A percentile compares a stretch with the other conserved stretches of the same genome.
Conservation (phyloP, 768 basidiomycete genomes). For the Lactarius vividus region DNA sequence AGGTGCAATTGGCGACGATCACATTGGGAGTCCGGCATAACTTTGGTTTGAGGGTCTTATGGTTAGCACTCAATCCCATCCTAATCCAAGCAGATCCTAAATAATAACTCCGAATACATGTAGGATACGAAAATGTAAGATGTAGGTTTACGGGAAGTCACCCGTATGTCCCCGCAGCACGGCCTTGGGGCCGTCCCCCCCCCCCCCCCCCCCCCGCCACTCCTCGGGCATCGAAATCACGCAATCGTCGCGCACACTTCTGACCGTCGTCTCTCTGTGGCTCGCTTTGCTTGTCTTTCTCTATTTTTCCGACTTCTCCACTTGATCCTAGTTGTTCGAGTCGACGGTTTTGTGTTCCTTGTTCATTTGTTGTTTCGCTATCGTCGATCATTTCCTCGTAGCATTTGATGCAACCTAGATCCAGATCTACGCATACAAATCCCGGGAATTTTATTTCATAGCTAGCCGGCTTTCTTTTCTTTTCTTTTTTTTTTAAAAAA, state of each 20-base stretch:
- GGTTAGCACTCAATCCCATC: too few species aligned
- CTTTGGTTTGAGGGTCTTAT: too few species aligned
- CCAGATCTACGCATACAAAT: neutral
- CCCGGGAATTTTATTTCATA: neutral
- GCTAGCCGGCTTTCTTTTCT: neutral
- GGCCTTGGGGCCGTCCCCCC: slow-evolving; percentile 65
- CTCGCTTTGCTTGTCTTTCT: neutral
- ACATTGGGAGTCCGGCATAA: too few species aligned
- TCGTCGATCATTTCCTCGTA: neutral
- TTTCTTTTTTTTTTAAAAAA: neutral
- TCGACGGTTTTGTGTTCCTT: neutral
- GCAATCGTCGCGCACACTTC: slow-evolving; percentile 42
- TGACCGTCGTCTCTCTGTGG: too few species aligned
- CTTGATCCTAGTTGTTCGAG: neutral
- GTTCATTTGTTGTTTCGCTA: slow-evolving; percentile 11
- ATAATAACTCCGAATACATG: too few species aligned
- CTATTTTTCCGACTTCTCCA: neutral
- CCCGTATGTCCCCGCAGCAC: slow-evolving; percentile 69
- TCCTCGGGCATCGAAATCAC: slow-evolving; percentile 53
- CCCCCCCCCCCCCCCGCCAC: slow-evolving; percentile 47
- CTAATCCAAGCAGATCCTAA: too few species aligned
- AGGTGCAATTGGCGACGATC: too few species aligned
- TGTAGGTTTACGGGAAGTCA: too few species aligned
- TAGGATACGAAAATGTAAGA: too few species aligned
- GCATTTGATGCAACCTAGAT: neutral